phyloP scores from a whole-genome alignment of 169 alveolate species.

The Cryptosporidium felis region DNA sequence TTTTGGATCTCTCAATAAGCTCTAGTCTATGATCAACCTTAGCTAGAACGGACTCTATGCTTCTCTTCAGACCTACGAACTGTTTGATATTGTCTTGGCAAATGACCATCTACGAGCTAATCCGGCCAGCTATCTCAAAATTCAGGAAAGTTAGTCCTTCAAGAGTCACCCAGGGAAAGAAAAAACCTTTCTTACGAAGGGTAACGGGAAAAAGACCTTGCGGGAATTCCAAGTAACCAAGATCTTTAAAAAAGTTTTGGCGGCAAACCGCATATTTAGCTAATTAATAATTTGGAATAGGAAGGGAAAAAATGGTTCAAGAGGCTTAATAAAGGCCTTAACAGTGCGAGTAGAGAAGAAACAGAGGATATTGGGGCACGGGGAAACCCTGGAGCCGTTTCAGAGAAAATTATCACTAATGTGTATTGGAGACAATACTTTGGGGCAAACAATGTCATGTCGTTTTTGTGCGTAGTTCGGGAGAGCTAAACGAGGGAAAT shows the following conservation, averaged over 20 bases:
- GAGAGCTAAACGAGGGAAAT: neutral
- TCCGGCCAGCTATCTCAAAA: neutral
- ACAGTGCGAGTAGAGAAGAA: no score
- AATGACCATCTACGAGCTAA: neutral
- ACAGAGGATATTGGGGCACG: no score
- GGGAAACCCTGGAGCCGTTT: no score
- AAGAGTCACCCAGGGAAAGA: neutral
- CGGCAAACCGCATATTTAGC: slow-evolving; percentile 4
- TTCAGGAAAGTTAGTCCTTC: neutral
- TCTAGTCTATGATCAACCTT: slow-evolving; percentile 24
- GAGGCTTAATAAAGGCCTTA: no score
- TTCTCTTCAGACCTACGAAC: slow-evolving; percentile 22
- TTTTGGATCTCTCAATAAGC: neutral
- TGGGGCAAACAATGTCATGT: slow-evolving; percentile 33
- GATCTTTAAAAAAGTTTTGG: neutral
- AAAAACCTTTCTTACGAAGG: no score
- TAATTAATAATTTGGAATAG: no score
- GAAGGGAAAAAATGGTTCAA: no score
- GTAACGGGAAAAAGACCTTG: slow-evolving; percentile 23
- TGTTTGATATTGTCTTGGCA: neutral
- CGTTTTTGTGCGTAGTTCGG: slow-evolving; percentile 55
- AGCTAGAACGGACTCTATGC: slow-evolving; percentile 14
- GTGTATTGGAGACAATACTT: slow-evolving; percentile 17
- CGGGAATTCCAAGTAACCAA: slow-evolving; percentile 17
- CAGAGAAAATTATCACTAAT: no score